Percentiles rank a stretch among this genome's conserved stretches.
phyloP scores from a whole-genome alignment of 371 early-diverging fungal genomes.

The Haplosporangium sp. region DNA sequence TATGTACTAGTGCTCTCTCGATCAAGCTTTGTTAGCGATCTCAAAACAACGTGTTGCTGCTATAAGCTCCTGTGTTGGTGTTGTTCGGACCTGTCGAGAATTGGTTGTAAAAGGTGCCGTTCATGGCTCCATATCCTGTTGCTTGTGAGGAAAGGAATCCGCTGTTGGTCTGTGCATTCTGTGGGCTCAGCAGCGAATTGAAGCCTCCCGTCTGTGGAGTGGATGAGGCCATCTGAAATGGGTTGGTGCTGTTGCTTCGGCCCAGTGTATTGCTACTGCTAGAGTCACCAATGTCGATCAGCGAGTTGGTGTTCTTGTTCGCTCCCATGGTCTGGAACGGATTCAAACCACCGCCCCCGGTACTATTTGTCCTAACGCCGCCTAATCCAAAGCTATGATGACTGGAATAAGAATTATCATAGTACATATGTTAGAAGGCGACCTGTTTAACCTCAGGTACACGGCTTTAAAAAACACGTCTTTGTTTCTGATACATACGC shows the following conservation, averaged over 20 bases:
- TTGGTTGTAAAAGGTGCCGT: conserved; percentile 16
- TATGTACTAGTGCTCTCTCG: background rate
- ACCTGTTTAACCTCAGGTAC: too few species aligned
- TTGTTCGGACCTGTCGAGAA: conserved; percentile 10
- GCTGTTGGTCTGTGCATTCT: conserved; percentile 4
- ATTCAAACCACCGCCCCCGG: conserved; percentile 23
- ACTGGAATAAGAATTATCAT: too few species aligned
- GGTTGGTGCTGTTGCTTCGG: conserved; percentile 37
- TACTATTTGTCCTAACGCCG: conserved; percentile 7
- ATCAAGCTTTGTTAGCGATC: background rate
- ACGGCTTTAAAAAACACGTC: too few species aligned
- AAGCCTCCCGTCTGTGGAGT: background rate
- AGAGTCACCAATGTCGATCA: conserved; percentile 45
- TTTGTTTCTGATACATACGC: conserved; percentile 42
- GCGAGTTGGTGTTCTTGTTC: conserved; percentile 24
- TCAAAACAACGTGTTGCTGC: conserved; percentile 43
- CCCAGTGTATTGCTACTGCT: conserved; percentile 15
- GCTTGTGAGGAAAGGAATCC: conserved; percentile 35
- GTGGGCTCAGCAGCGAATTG: conserved; percentile 5
- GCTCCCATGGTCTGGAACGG: conserved; percentile 38
- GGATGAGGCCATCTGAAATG: conserved; percentile 32
- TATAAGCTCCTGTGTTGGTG: conserved; percentile 33
- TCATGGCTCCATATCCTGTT: conserved; percentile 35
- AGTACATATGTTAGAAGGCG: too few species aligned
- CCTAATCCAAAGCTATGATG: conserved; percentile 29